Evolutionary conservation across 441 rosid species (phyloP), one percentile per base, ranked within the genome.

Genomic region (Erodium trifolium): DNA sequence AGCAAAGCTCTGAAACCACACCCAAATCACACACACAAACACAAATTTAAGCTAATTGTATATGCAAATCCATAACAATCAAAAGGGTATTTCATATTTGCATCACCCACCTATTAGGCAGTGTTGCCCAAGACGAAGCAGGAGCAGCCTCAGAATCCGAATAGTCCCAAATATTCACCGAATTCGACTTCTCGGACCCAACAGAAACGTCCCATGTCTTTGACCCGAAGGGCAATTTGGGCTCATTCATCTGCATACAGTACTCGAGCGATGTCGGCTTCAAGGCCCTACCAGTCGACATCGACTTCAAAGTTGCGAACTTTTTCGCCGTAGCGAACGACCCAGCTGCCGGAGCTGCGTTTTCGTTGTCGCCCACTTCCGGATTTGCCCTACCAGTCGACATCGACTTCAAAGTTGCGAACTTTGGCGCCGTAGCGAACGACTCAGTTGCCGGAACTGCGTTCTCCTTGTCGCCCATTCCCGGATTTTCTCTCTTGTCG

Each of bases 81-180:
- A 45, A 17, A 59, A 55, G 39, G 3, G 14, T 9, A 16, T 3
- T 6, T 19, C 9, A 37, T 17, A 41, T 41, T 6, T 41, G 11
- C 45, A 41, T 23, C 0, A 17, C 53, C 23, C 59, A 90, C 97
- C 92, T 86, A 23, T 91, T 93, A 34, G 98, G 98, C 71, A 91
- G 74, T 16, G 89, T 80, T 68, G 97, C 83, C 98, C 98, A 91
- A 78, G 96, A 88, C 73, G 97, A 83, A 82, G 98, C 97, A 7
- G 96, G 98, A 41, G 98, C 96, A 9, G 97, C 88, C 75, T 93
- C 96, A 0, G 94, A 89, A 78, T 93, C 98, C 2, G 98, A 93
- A 66, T 80, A 86, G 67, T 93, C 98, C 98, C 97, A 93, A 65
- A 93, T 78, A 53, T 88, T 88, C 72, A 87, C 78, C 62, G 89